phyloP scores from a whole-genome alignment of 192 early-diverging fungal species.

The Chytriomyces confervae region DNA sequence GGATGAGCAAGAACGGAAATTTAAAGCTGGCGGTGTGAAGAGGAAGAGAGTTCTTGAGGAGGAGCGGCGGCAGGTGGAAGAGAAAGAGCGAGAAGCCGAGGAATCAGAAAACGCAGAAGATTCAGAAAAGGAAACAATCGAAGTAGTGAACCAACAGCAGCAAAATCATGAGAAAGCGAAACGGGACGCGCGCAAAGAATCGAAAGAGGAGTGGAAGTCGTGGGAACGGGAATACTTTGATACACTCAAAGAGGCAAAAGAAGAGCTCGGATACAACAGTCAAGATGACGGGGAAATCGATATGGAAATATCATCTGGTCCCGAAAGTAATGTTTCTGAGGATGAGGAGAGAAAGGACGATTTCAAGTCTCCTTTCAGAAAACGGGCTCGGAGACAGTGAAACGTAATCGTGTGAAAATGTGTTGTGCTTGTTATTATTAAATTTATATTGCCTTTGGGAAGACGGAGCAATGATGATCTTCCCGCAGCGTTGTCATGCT shows the following conservation, averaged over 20 bases:
- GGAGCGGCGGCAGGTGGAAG: no score
- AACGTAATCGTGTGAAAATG: no score
- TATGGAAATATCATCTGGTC: slow-evolving; percentile 20
- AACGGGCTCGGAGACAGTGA: not conserved
- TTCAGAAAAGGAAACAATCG: not conserved
- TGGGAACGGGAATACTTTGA: slow-evolving; percentile 15
- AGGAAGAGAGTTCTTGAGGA: not conserved
- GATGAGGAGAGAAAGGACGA: slow-evolving; percentile 18
- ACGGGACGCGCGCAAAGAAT: not conserved
- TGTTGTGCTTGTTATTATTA: no score
- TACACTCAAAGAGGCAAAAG: slow-evolving; percentile 4
- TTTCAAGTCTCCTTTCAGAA: slow-evolving; percentile 8
- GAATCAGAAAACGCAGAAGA: not conserved
- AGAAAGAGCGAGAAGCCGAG: no score
- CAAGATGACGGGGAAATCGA: not conserved
- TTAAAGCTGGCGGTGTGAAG: not conserved
- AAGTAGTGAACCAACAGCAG: not conserved
- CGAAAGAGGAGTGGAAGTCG: not conserved
- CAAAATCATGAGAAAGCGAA: not conserved
- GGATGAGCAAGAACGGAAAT: not conserved
- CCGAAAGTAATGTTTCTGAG: not conserved
- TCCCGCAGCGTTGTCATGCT: no score
- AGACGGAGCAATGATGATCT: no score
- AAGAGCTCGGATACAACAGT: slow-evolving; percentile 16
- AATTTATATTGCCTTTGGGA: no score